These are phyloP conservation scores for Lasiodiplodia gonubiensis DNA, from an alignment of 2,329 filamentous ascomycete species.

Conservation along the genomic window DNA sequence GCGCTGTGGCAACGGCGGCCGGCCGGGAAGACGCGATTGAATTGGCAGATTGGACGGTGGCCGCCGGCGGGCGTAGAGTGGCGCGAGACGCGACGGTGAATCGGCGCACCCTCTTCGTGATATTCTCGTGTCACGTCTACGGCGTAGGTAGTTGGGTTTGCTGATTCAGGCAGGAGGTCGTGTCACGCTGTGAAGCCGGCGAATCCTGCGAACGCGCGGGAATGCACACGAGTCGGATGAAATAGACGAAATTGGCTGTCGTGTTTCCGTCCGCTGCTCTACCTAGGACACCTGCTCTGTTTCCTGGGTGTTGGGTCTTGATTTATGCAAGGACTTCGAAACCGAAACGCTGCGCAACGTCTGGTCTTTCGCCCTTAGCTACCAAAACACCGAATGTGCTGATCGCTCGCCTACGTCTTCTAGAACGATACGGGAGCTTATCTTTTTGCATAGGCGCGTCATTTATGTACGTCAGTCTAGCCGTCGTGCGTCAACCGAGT, in stretches of 20 bases:
- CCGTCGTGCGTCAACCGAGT: too few species aligned
- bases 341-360: too few species aligned
- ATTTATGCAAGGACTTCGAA: too few species aligned
- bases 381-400: too few species aligned
- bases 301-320: not conserved
- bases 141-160: not conserved
- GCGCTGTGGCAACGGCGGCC: not conserved
- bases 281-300: not conserved
- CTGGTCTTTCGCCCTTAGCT: too few species aligned
- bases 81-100: not conserved
- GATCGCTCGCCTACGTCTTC: not conserved
- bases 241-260: not conserved
- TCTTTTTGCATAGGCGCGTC: not conserved
- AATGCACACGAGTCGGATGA: not conserved
- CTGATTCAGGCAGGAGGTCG: constrained; percentile 12
- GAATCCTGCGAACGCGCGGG: not conserved
- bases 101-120: not conserved
- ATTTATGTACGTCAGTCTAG: not conserved
- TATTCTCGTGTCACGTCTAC: not conserved
- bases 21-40: not conserved
- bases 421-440: constrained; percentile 1
- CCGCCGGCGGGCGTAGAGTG: not conserved
- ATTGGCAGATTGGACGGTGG: not conserved
- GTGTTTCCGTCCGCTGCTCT: not conserved
- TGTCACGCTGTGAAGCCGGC: not conserved